Evolutionary conservation across 2,329 filamentous ascomycete genomes (phyloP).

Genomic region (Dothiorella sarmentorum): DNA sequence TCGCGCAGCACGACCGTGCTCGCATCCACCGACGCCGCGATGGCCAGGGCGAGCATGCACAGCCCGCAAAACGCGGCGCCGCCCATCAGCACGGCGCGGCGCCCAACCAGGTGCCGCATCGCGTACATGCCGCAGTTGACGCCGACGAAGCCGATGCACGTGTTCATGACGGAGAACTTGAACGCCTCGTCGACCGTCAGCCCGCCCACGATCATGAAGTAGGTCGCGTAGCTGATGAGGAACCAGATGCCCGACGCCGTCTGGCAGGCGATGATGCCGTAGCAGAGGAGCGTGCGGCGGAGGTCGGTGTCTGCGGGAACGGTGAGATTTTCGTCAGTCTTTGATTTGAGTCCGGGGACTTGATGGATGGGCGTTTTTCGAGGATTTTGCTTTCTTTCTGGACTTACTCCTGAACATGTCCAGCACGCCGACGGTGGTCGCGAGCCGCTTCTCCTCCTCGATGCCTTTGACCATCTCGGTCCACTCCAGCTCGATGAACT

Average conservation of each 20-base stretch:
- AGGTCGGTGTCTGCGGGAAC: constrained; percentile 34
- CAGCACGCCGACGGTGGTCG: constrained; percentile 47
- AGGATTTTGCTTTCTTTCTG: too few relatives aligned
- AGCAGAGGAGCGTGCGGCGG: constrained; percentile 50
- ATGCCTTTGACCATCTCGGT: constrained; percentile 28
- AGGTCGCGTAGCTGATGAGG: constrained; percentile 50
- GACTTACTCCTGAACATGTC: constrained; percentile 52
- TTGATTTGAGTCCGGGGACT: too few relatives aligned
- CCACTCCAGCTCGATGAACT: constrained; percentile 29
- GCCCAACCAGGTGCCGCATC: constrained; percentile 47
- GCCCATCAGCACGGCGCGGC: constrained; percentile 47
- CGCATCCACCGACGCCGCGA: constrained; percentile 29
- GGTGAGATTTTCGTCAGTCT: too few relatives aligned
- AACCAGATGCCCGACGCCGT: constrained; percentile 49
- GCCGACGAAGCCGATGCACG: constrained; percentile 48
- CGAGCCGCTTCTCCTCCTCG: constrained; percentile 40
- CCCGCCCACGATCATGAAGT: constrained; percentile 31
- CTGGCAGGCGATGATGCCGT: constrained; percentile 47
- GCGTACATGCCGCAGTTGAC: constrained; percentile 50
- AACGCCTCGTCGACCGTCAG: constrained; percentile 43
- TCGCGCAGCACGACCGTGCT: constrained; percentile 27
- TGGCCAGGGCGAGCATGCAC: constrained; percentile 46
- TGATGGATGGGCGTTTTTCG: too few relatives aligned
- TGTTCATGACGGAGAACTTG: constrained; percentile 50
- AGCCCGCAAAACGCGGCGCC: constrained; percentile 45